phyloP scores from a whole-genome alignment of 306 rosid genomes.

The Begonia masoniana region DNA sequence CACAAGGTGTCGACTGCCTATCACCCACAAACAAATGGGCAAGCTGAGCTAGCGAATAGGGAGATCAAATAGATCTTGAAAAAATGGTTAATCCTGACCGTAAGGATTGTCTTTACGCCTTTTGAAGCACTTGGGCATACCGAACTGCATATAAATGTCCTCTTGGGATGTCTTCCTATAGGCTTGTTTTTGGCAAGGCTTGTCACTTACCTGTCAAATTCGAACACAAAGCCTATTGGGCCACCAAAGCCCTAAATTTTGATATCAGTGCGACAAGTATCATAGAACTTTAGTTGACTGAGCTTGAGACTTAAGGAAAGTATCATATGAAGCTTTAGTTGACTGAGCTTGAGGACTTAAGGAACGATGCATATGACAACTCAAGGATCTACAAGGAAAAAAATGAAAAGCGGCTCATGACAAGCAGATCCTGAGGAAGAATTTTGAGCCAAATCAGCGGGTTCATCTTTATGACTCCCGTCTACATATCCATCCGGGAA shows the following conservation, averaged over 20 bases:
- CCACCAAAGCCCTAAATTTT: not conserved
- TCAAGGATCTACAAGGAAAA: too few species aligned
- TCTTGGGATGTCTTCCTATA: not conserved
- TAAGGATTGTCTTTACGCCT: not conserved
- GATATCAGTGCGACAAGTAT: not conserved
- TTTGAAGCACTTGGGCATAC: not conserved
- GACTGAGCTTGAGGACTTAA: too few species aligned
- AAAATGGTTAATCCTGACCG: too few species aligned
- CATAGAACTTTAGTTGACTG: not conserved
- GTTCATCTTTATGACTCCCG: too few species aligned
- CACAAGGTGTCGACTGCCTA: too few species aligned
- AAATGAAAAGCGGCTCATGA: too few species aligned
- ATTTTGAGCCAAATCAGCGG: too few species aligned
- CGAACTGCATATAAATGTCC: not conserved
- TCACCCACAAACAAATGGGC: not conserved
- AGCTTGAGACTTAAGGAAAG: too few species aligned
- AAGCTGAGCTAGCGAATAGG: not conserved
- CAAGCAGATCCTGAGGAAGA: too few species aligned
- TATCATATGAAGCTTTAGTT: too few species aligned
- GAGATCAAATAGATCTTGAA: not conserved
- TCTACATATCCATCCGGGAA: conserved; percentile 1
- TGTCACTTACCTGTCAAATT: not conserved
- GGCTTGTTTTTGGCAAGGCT: too few species aligned
- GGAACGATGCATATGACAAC: too few species aligned
- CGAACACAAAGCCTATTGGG: conserved; percentile 2